Conservation (phyloP, 2,329 filamentous ascomycete species). For the Ophiobolus disseminans region DNA sequence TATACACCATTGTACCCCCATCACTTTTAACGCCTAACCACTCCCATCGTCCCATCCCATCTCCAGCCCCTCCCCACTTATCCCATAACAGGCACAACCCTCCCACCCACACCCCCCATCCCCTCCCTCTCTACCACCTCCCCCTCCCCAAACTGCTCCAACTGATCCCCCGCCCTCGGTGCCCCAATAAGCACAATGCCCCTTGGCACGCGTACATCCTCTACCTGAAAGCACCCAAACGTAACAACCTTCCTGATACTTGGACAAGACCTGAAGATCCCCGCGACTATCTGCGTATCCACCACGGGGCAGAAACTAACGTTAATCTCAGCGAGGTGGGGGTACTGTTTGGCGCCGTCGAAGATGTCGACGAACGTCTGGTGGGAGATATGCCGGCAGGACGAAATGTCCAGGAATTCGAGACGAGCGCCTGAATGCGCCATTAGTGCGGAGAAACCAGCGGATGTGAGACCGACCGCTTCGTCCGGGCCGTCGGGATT, state of each 20-base stretch:
- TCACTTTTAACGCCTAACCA: too few species aligned
- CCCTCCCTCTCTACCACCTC: conserved; percentile 29
- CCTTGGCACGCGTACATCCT: conserved; percentile 62
- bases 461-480: conserved; percentile 74
- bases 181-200: conserved; percentile 67
- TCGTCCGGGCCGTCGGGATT: conserved; percentile 67
- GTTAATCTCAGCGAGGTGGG: conserved; percentile 73
- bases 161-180: conserved; percentile 63
- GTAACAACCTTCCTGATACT: conserved; percentile 63
- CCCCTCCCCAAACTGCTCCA: conserved; percentile 58
- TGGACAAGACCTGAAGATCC: conserved; percentile 70
- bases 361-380: conserved; percentile 79
- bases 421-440: conserved; percentile 75
- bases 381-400: conserved; percentile 80
- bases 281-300: conserved; percentile 68
- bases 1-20: too few species aligned
- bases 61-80: conserved; percentile 3
- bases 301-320: conserved; percentile 77
- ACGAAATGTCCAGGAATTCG: conserved; percentile 75
- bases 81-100: conserved; percentile 34
- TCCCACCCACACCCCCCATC: conserved; percentile 18
- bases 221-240: conserved; percentile 68
- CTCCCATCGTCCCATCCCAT: too few species aligned
- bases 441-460: conserved; percentile 84
- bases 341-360: conserved; percentile 65